Conservation (phyloP, 2,329 filamentous ascomycete genomes). For the Pseudogymnoascus sp. region DNA sequence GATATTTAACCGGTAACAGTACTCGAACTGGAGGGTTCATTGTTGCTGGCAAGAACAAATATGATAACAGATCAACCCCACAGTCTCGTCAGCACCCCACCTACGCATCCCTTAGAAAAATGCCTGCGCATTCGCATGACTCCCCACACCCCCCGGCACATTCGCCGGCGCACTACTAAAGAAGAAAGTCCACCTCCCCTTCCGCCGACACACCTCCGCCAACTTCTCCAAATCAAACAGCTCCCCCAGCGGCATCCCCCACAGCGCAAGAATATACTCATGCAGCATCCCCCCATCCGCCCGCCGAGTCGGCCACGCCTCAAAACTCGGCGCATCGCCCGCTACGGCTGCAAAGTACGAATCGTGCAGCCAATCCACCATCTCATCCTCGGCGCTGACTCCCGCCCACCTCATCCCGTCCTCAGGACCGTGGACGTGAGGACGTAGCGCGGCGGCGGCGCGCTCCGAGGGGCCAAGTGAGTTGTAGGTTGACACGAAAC, state of each 20-base stretch:
- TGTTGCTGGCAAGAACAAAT: not conserved
- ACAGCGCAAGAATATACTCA: constrained; percentile 27
- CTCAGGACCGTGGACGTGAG: constrained; percentile 32
- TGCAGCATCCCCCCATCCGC: constrained; percentile 20
- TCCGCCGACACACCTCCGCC: constrained; percentile 24
- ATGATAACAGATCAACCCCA: not conserved
- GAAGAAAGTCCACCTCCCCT: constrained; percentile 28
- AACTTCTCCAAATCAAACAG: constrained; percentile 30
- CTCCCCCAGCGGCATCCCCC: constrained; percentile 30
- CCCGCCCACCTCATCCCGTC: constrained; percentile 36
- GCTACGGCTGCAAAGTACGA: constrained; percentile 37
- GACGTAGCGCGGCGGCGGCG: constrained; percentile 32
- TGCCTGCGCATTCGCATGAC: constrained; percentile 43
- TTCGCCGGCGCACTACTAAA: constrained; percentile 25
- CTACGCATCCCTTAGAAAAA: constrained; percentile 25
- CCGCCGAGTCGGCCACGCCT: constrained; percentile 26
- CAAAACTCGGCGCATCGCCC: constrained; percentile 38
- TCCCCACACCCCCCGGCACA: constrained; percentile 44
- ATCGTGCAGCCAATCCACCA: constrained; percentile 37
- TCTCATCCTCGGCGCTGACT: constrained; percentile 38
- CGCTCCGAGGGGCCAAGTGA: constrained; percentile 33
- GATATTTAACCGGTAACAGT: not conserved
- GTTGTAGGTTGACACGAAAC: constrained; percentile 35
- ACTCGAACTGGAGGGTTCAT: not conserved
- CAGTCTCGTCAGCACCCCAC: not conserved